phyloP scores from a whole-genome alignment of 768 basidiomycete species.

The Exsudoporus frostii region DNA sequence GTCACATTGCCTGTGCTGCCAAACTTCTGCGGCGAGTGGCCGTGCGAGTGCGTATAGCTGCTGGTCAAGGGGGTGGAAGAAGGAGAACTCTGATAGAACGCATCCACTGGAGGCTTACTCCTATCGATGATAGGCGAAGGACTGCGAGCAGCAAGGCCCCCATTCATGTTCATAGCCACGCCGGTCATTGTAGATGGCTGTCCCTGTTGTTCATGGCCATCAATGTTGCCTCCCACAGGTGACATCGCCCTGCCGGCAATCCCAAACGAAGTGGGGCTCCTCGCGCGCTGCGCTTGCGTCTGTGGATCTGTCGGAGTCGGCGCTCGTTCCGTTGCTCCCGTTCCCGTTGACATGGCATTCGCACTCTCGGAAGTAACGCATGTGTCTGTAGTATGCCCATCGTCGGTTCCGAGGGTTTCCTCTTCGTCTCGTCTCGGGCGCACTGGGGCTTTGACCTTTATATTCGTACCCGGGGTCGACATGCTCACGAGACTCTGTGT shows the following conservation, averaged over 20 bases:
- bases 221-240: constrained; percentile 40
- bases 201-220: constrained; percentile 21
- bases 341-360: constrained; percentile 25
- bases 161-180: constrained; percentile 52
- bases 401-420: constrained; percentile 42
- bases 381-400: constrained; percentile 48
- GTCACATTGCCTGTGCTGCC: constrained; percentile 67
- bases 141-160: constrained; percentile 45
- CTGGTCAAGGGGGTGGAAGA: constrained; percentile 47
- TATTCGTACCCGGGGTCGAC: constrained; percentile 26
- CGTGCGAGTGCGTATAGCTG: constrained; percentile 44
- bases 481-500: constrained; percentile 10
- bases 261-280: constrained; percentile 52
- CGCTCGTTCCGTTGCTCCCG: constrained; percentile 42
- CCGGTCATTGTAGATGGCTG: constrained; percentile 49
- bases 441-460: constrained; percentile 50
- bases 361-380: constrained; percentile 40
- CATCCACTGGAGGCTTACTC: constrained; percentile 55
- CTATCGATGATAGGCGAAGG: constrained; percentile 58
- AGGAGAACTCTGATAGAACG: constrained; percentile 47
- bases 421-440: constrained; percentile 48
- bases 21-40: constrained; percentile 31
- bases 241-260: constrained; percentile 55
- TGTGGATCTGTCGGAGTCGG: constrained; percentile 52
- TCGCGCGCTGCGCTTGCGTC: constrained; percentile 38